Base-by-base conservation (phyloP, 139 green algal genomes). In the Zygnema cylindricum region DNA sequence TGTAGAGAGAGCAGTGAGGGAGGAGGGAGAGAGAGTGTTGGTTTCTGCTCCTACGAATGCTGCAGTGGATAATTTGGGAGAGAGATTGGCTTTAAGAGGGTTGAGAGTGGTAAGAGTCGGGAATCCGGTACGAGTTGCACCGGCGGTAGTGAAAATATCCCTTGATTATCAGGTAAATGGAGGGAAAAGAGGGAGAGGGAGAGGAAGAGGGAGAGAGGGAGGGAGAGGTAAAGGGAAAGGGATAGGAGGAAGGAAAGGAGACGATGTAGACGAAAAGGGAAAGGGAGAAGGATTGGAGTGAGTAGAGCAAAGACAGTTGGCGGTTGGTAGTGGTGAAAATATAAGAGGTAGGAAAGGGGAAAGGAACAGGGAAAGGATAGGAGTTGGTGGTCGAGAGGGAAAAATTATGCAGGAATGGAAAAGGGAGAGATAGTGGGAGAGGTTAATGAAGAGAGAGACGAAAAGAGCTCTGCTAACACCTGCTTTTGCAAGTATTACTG, bases 321-420 rank as follows among this genome's bases (percentile, higher is more conserved):
- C 86, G 89, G n/a, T 94, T 98, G 92, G 92, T 98, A 43, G 92
- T 99, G 0, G 96, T 96, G 40, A 97, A 98, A 91, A 96, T 96
- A 30, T 96, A 98, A 16, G 49, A 63, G 49, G 49, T 63, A 16
- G 7, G 16, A 63, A 63, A 16, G 49, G 7, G 49, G 7, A 63
- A 63, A 63, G 16, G 16, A 63, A 63, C 49, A 63, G 49, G 49
- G 7, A 63, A 63, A 63, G 49, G 49, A 16, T 25, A 63, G 49
- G 49, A n/a, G n/a, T n/a, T n/a, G n/a, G n/a, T n/a, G n/a, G n/a
- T n/a, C n/a, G n/a, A n/a, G n/a, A n/a, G n/a, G n/a, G n/a, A n/a
- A n/a, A 73, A 30, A 35, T n/a, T 33, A 49, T 32, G 41, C 33
- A 33, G 76, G 11, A 11, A 11, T 3, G 11, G 71, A 42, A 11